phyloP scores from a whole-genome alignment of 805 yeast genomes.

The Metschnikowia corniflorae region DNA sequence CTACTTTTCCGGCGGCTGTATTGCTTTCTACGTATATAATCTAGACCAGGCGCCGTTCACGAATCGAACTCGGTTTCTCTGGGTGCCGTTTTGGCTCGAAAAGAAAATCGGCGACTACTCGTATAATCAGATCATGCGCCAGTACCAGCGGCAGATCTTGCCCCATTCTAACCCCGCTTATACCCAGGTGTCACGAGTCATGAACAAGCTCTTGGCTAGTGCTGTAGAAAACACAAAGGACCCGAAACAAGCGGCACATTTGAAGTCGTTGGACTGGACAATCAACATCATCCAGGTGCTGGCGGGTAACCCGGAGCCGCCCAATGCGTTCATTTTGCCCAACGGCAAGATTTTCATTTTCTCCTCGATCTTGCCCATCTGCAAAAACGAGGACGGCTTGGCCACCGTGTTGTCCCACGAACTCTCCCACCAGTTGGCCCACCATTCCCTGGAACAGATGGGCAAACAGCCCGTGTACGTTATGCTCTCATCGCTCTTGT shows the following conservation, averaged over 20 bases:
- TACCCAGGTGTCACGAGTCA: slow-evolving; percentile 52
- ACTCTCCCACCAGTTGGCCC: slow-evolving; percentile 88
- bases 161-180: slow-evolving; percentile 64
- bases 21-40: slow-evolving; percentile 30
- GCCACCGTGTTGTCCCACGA: slow-evolving; percentile 97
- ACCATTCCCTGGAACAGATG: slow-evolving; percentile 83
- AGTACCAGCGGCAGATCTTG: slow-evolving; percentile 51
- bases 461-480: slow-evolving; percentile 73
- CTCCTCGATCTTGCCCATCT: slow-evolving; percentile 70
- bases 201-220: slow-evolving; percentile 59
- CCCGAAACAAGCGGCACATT: slow-evolving; percentile 33
- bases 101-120: slow-evolving; percentile 56
- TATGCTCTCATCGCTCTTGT: slow-evolving; percentile 48
- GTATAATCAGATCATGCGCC: slow-evolving; percentile 55
- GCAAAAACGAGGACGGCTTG: slow-evolving; percentile 80
- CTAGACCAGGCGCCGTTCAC: slow-evolving; percentile 82
- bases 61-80: slow-evolving; percentile 64
- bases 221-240: slow-evolving; percentile 39
- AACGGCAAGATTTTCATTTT: slow-evolving; percentile 95
- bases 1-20: slow-evolving; percentile 24
- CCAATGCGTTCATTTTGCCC: slow-evolving; percentile 95
- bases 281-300: slow-evolving; percentile 61
- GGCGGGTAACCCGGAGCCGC: slow-evolving; percentile 67
- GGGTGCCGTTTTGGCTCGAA: slow-evolving; percentile 68
- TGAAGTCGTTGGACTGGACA: slow-evolving; percentile 59